These are phyloP conservation scores for Pouteria campechiana DNA, from an alignment of 179 eudicot species.

Conservation along the genomic window DNA sequence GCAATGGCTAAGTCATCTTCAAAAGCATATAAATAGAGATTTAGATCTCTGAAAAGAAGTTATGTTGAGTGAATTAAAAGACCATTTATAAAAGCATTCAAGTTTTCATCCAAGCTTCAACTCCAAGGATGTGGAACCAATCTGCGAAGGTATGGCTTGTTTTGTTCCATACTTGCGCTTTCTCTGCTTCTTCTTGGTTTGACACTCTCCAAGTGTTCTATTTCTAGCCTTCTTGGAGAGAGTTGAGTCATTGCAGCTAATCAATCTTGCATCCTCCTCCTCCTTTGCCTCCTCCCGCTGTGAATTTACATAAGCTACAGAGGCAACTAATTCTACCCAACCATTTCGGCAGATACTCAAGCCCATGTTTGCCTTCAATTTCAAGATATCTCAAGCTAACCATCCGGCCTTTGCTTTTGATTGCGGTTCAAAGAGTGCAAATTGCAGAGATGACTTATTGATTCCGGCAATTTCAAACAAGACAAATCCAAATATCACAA, in stretches of 20 bases:
- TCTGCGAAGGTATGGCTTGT: neutral
- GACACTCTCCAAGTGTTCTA: neutral
- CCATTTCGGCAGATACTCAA: constrained; percentile 5
- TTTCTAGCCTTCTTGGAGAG: neutral
- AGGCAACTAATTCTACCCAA: constrained; percentile 3
- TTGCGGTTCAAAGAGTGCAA: constrained; percentile 7
- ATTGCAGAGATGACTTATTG: constrained; percentile 6
- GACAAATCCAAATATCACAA: constrained; percentile 13
- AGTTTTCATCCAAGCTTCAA: too few relatives aligned
- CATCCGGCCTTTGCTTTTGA: neutral
- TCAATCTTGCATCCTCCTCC: neutral
- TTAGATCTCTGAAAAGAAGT: too few relatives aligned
- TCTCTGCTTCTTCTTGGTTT: neutral
- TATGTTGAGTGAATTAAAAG: too few relatives aligned
- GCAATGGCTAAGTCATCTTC: too few relatives aligned
- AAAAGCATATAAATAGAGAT: too few relatives aligned
- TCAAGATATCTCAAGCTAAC: constrained; percentile 5
- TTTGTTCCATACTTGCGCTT: constrained; percentile 2
- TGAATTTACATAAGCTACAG: neutral
- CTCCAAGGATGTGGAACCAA: too few relatives aligned
- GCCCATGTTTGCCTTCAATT: neutral
- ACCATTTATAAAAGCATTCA: too few relatives aligned
- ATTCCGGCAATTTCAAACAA: neutral
- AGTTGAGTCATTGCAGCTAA: neutral
- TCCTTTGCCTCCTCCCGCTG: neutral